These are phyloP conservation scores for Scheffersomyces coipomensis DNA, from an alignment of 805 yeast genomes.

Conservation along the genomic window DNA sequence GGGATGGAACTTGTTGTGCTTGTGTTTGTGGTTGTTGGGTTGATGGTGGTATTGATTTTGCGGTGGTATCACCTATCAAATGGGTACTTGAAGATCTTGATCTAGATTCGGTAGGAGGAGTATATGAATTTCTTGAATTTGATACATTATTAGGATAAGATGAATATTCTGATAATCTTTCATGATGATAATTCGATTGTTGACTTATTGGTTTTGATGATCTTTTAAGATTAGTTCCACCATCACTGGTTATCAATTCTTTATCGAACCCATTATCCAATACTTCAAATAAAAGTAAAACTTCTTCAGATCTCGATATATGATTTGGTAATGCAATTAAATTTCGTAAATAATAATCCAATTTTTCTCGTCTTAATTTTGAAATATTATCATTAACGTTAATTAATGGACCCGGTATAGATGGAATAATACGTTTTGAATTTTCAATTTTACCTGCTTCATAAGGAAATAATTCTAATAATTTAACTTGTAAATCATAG, in stretches of 20 bases:
- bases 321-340: constrained; percentile 74
- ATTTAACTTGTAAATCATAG: constrained; percentile 84
- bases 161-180: constrained; percentile 52
- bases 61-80: constrained; percentile 7
- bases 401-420: constrained; percentile 93
- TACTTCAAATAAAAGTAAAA: constrained; percentile 68
- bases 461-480: constrained; percentile 80
- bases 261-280: constrained; percentile 60
- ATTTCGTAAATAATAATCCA: constrained; percentile 50
- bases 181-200: constrained; percentile 47
- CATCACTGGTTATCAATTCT: constrained; percentile 28
- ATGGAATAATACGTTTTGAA: constrained; percentile 79
- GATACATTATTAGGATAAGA: constrained; percentile 11
- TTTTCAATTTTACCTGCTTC: constrained; percentile 89
- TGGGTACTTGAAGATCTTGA: constrained; percentile 19
- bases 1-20: not conserved
- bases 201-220: constrained; percentile 37
- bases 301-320: constrained; percentile 68
- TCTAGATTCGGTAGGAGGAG: constrained; percentile 20
- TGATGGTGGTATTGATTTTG: constrained; percentile 17
- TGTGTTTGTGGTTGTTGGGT: constrained; percentile 8
- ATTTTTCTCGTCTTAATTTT: constrained; percentile 52
- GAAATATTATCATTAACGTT: constrained; percentile 76
- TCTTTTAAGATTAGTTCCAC: constrained; percentile 18
- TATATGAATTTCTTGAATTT: constrained; percentile 10